These are phyloP conservation scores for Phytophthora europaea DNA, from an alignment of 352 stramenopile species.

Conservation along the genomic window DNA sequence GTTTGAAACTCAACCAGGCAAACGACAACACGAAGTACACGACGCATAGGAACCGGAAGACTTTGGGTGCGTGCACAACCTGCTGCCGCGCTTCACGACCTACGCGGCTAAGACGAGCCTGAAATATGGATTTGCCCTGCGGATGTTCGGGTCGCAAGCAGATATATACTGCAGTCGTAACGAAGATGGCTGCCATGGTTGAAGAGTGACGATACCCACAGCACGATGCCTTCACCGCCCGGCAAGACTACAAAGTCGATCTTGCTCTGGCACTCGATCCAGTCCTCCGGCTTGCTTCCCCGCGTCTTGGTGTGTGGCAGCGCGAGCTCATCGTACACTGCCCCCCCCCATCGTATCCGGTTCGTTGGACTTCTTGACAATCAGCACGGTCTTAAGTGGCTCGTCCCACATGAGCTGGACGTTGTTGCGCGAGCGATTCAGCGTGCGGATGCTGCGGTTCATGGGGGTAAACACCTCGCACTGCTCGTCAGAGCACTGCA, in stretches of 20 bases:
- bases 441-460: slow-evolving; percentile 88
- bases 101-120: slow-evolving; percentile 63
- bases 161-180: slow-evolving; percentile 61
- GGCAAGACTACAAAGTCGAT: slow-evolving; percentile 96
- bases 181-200: slow-evolving; percentile 61
- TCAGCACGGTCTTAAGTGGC: slow-evolving; percentile 78
- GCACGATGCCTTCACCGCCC: slow-evolving; percentile 94
- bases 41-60: slow-evolving; percentile 77
- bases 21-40: slow-evolving; percentile 84
- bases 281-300: slow-evolving; percentile 61
- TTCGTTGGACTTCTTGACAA: slow-evolving; percentile 93
- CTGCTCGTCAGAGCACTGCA: slow-evolving; percentile 91
- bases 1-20: slow-evolving; percentile 78
- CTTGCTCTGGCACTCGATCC: slow-evolving; percentile 73
- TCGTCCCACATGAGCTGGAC: slow-evolving; percentile 93
- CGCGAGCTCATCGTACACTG: slow-evolving; percentile 74
- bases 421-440: slow-evolving; percentile 89
- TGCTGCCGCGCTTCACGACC: slow-evolving; percentile 68
- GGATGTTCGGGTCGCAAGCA: slow-evolving; percentile 71
- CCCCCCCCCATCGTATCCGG: slow-evolving; percentile 73
- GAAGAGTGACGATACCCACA: slow-evolving; percentile 91
- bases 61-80: slow-evolving; percentile 66
- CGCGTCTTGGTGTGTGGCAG: slow-evolving; percentile 73
- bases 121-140: slow-evolving; percentile 61
- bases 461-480: slow-evolving; percentile 90